Percentiles rank a stretch among this genome's conserved stretches.
Conservation (phyloP, 2,329 filamentous ascomycete genomes). For the Chaetomiaceae sp. region DNA sequence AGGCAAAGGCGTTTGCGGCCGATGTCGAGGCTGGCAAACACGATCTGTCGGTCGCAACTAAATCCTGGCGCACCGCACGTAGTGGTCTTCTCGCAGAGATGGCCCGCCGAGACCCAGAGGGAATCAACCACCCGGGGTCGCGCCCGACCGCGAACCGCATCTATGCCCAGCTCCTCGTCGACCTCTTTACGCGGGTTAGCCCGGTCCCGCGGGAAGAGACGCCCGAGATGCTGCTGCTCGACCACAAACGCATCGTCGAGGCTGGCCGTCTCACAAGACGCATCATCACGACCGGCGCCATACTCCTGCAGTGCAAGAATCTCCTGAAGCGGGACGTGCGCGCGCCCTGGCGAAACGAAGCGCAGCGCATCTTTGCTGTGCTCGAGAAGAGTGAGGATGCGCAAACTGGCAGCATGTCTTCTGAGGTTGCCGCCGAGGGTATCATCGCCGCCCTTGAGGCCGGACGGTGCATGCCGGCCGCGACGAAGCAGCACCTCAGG, state of each 20-base stretch:
- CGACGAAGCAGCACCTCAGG: conserved; percentile 56
- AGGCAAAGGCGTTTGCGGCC: conserved; percentile 66
- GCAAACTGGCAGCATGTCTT: conserved; percentile 36
- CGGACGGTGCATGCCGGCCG: conserved; percentile 60
- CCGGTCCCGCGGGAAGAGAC: conserved; percentile 51
- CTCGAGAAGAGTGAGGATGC: conserved; percentile 50
- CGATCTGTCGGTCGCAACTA: conserved; percentile 55
- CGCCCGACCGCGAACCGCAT: conserved; percentile 65
- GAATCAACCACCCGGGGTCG: conserved; percentile 56
- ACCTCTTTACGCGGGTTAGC: conserved; percentile 66
- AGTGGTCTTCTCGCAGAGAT: conserved; percentile 62
- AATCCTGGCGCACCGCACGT: conserved; percentile 62
- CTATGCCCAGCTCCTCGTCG: conserved; percentile 71
- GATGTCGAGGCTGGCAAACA: conserved; percentile 55
- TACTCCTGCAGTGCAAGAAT: conserved; percentile 77
- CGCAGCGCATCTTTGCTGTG: conserved; percentile 64
- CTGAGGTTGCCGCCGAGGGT: conserved; percentile 54
- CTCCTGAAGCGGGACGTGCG: conserved; percentile 76
- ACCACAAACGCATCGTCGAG: conserved; percentile 57
- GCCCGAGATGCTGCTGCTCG: conserved; percentile 71
- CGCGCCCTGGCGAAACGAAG: conserved; percentile 71
- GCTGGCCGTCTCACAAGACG: conserved; percentile 55
- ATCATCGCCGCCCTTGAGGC: conserved; percentile 60
- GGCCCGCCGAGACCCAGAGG: conserved; percentile 64
- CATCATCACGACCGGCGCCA: conserved; percentile 68